These are phyloP conservation scores for Rhodotorula sp. DNA, from an alignment of 1,284 basidiomycete genomes.

Conservation along the genomic window DNA sequence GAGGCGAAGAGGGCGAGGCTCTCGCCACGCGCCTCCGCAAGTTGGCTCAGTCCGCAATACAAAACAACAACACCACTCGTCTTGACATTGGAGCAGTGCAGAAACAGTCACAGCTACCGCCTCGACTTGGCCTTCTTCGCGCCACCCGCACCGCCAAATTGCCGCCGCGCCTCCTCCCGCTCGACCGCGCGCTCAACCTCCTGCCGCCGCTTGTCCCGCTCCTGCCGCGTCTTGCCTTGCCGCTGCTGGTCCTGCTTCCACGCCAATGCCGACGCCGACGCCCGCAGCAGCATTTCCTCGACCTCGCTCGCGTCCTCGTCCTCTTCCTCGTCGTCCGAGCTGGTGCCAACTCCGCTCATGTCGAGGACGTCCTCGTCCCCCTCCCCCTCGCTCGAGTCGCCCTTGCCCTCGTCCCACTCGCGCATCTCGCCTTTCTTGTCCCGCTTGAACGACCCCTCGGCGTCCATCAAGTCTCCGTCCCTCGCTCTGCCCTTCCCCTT, in stretches of 20 bases:
- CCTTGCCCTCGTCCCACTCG: conserved; percentile 29
- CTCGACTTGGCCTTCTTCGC: not conserved
- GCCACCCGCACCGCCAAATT: not conserved
- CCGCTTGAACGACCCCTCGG: conserved; percentile 10
- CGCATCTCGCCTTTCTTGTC: conserved; percentile 12
- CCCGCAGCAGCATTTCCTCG: not conserved
- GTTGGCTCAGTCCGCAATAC: not conserved
- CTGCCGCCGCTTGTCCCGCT: not conserved
- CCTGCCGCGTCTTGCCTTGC: not conserved
- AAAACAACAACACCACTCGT: not conserved
- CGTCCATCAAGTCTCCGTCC: not conserved
- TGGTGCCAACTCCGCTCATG: not conserved
- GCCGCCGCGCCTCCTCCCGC: not conserved
- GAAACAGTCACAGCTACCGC: not conserved
- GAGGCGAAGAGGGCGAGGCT: not conserved
- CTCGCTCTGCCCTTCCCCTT: not conserved
- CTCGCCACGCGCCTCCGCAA: not conserved
- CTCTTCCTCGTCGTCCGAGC: not conserved
- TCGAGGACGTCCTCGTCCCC: not conserved
- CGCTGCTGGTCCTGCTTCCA: not conserved
- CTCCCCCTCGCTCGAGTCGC: not conserved
- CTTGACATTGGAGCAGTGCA: not conserved
- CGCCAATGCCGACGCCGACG: not conserved
- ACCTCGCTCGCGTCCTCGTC: conserved; percentile 5
- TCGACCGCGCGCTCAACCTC: not conserved